Evolutionary conservation across 331 rosid genomes (phyloP), one percentile per base, ranked within the genome.

Genomic region (Stylosanthes scabra): DNA sequence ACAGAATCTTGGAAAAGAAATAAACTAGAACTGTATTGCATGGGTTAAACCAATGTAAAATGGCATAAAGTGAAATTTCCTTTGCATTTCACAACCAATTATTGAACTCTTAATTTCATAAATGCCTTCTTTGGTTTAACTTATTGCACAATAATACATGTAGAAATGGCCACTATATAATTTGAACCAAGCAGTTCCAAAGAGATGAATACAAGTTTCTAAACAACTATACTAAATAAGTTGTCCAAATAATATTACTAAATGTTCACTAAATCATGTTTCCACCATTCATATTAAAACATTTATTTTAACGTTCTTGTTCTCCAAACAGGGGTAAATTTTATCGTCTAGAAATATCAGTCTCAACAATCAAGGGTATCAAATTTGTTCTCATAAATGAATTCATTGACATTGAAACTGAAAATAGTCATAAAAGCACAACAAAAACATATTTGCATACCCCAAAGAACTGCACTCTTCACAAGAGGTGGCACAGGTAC

Each of bases 381-480:
- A 34, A 8, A 49, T 34, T 60, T 10, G 58, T 8, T 62, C 64
- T 73, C 55, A 52, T 7, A 31, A 51, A 34, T 28, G 34, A 15
- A 51, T 20, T 25, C 55, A 45, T 9, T 12, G 54, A 0, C 9
- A 41, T 61, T 46, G 37, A 45, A 67, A 46, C 34, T 68, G 63
- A 59, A 56, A 60, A 27, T 8, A 70, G 45, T 47, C 78, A n/a
- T 47, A 28, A 29, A 52, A 54, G 14, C 68, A 66, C 58, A 44
- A 67, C 15, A 28, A 62, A 68, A 63, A 59, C 11, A 50, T 1
- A 16, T 68, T 71, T 29, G 59, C 85, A 66, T 92, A 92, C 97
- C 97, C 97, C 97, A 92, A 63, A 92, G 97, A 74, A 80, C 96
- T 31, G 97, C 97, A 86, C 96, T 89, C 83, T 89, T 77, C 67